Conservation (phyloP, 805 yeast species). For the Grigorovia transvaalensis region DNA sequence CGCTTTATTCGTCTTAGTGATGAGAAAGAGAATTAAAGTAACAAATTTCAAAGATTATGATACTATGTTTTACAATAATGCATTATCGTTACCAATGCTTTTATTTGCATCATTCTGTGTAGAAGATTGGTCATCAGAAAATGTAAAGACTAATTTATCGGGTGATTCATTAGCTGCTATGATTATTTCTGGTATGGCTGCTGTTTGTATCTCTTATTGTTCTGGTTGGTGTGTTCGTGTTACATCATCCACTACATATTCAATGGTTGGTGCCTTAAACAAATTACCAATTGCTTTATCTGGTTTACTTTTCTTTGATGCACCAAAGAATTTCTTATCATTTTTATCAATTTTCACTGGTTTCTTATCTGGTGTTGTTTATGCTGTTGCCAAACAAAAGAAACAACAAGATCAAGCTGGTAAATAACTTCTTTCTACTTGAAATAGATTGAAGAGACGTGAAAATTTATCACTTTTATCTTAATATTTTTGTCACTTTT, state of each 20-base stretch:
- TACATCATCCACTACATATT: slow-evolving; percentile 94
- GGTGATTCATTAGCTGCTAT: slow-evolving; percentile 64
- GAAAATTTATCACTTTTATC: no score
- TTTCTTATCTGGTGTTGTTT: slow-evolving; percentile 89
- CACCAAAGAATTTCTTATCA: slow-evolving; percentile 87
- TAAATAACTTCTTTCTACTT: not conserved
- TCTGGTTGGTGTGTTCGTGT: slow-evolving; percentile 99
- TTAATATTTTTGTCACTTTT: no score
- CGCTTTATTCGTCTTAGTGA: slow-evolving; percentile 83
- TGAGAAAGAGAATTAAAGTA: slow-evolving; percentile 97
- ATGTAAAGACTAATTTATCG: slow-evolving; percentile 64
- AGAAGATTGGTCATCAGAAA: slow-evolving; percentile 89
- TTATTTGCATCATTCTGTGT: slow-evolving; percentile 61
- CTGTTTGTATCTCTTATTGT: slow-evolving; percentile 96
- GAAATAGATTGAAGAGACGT: not conserved
- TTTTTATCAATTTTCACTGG: slow-evolving; percentile 87
- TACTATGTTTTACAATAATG: slow-evolving; percentile 96
- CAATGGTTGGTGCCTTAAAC: slow-evolving; percentile 99
- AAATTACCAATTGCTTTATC: slow-evolving; percentile 94
- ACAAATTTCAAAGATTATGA: slow-evolving; percentile 94
- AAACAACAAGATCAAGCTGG: slow-evolving; percentile 35
- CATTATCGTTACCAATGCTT: slow-evolving; percentile 84
- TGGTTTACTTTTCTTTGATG: slow-evolving; percentile 90
- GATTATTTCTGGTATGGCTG: slow-evolving; percentile 86
- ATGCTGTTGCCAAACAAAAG: slow-evolving; percentile 90